Conservation (phyloP, 495 filamentous ascomycete species). For the Talaromyces thailandensis region DNA sequence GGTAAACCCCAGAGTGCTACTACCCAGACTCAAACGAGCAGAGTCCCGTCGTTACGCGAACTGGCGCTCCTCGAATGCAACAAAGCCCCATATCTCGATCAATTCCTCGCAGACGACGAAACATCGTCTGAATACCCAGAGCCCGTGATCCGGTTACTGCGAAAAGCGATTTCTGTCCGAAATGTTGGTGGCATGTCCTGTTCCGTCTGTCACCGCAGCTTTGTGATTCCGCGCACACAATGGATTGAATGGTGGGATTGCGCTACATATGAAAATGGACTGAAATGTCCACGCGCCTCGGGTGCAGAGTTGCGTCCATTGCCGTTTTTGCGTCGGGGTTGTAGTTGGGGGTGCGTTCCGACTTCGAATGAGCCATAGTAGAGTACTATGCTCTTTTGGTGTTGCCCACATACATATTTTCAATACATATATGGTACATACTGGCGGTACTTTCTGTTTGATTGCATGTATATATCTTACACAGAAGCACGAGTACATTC, state of each 20-base stretch:
- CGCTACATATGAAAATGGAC: slow-evolving; percentile 33
- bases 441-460: neutral
- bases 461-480: slow-evolving; percentile 1
- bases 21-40: slow-evolving; percentile 5
- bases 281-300: slow-evolving; percentile 28
- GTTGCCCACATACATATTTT: neutral
- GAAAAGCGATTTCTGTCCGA: slow-evolving; percentile 31
- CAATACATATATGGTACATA: slow-evolving; percentile 1
- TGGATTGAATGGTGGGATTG: slow-evolving; percentile 72
- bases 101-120: slow-evolving; percentile 23
- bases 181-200: slow-evolving; percentile 46
- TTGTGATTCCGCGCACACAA: slow-evolving; percentile 49
- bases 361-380: neutral
- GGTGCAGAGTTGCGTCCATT: slow-evolving; percentile 34
- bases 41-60: slow-evolving; percentile 50
- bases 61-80: slow-evolving; percentile 42
- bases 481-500: neutral
- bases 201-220: slow-evolving; percentile 49
- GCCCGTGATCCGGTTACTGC: slow-evolving; percentile 30
- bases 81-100: slow-evolving; percentile 32
- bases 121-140: slow-evolving; percentile 31
- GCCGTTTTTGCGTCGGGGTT: slow-evolving; percentile 56
- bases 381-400: neutral
- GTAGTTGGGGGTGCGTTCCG: slow-evolving; percentile 57
- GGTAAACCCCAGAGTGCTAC: neutral